Percentiles rank a stretch among this genome's conserved stretches.
Evolutionary conservation across 2,329 filamentous ascomycete species (phyloP).

Genomic region (Cercospora beticola): DNA sequence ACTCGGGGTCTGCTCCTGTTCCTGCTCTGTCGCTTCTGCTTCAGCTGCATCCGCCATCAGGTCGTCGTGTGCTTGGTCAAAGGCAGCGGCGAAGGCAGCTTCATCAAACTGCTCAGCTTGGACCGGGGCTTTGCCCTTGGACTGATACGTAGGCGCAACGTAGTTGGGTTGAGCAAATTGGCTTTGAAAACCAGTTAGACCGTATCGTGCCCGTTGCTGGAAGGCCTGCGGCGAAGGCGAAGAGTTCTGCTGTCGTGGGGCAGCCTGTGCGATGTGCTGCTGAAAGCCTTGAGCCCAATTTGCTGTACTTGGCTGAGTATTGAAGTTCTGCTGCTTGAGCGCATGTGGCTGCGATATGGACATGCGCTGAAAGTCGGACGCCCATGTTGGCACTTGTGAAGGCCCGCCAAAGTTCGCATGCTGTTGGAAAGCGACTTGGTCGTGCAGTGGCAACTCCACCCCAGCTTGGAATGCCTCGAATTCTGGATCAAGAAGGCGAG

Average conservation of each 20-base stretch:
- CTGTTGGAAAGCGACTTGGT: constrained; percentile 42
- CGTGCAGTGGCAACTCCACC: constrained; percentile 42
- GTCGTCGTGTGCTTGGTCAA: constrained; percentile 50
- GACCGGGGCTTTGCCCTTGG: constrained; percentile 38
- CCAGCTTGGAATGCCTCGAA: constrained; percentile 68
- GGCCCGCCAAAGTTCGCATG: constrained; percentile 31
- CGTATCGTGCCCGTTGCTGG: constrained; percentile 36
- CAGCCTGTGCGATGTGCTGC: constrained; percentile 42
- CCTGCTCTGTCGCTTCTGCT: constrained; percentile 18
- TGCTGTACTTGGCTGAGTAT: constrained; percentile 35
- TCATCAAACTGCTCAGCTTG: constrained; percentile 51
- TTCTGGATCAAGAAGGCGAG: constrained; percentile 61
- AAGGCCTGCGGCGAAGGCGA: constrained; percentile 34
- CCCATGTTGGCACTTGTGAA: constrained; percentile 45
- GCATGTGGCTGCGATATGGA: constrained; percentile 43
- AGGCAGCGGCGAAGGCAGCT: constrained; percentile 56
- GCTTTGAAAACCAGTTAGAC: constrained; percentile 32
- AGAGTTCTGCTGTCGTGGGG: constrained; percentile 32
- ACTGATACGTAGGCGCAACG: constrained; percentile 17
- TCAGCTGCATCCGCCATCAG: constrained; percentile 33
- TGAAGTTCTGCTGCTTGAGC: constrained; percentile 49
- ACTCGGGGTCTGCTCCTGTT: constrained; percentile 15
- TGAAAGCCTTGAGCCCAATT: constrained; percentile 62
- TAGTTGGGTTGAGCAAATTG: constrained; percentile 29
- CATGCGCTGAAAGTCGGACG: constrained; percentile 51